phyloP scores from a whole-genome alignment of 805 yeast species.

The Metschnikowia noctiluminum region DNA sequence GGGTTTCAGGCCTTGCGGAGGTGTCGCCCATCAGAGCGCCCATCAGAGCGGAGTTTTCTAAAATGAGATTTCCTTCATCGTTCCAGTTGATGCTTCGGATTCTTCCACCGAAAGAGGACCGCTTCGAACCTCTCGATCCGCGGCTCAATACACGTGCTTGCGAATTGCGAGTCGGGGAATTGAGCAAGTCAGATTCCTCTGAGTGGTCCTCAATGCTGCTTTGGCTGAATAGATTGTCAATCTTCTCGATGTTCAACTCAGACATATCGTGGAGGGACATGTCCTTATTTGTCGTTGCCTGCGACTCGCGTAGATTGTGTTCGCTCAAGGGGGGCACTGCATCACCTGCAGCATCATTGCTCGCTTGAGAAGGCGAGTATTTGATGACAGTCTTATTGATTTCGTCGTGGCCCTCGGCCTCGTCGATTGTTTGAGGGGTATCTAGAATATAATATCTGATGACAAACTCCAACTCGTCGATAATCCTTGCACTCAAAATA shows the following conservation, averaged over 20 bases:
- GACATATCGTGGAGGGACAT: slow-evolving; percentile 37
- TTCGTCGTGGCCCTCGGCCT: slow-evolving; percentile 8
- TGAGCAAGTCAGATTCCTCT: too few species aligned
- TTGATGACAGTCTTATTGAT: not conserved
- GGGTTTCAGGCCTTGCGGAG: slow-evolving; percentile 14
- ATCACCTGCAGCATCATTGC: not conserved
- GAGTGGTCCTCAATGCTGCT: slow-evolving; percentile 7
- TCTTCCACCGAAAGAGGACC: slow-evolving; percentile 15
- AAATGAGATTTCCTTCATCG: slow-evolving; percentile 30
- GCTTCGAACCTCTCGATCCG: slow-evolving; percentile 2
- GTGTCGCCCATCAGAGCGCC: slow-evolving; percentile 12
- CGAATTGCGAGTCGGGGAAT: too few species aligned
- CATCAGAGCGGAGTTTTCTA: slow-evolving; percentile 22
- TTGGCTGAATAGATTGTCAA: slow-evolving; percentile 35
- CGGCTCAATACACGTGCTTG: too few species aligned
- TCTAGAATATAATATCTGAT: slow-evolving; percentile 40
- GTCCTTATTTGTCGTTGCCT: slow-evolving; percentile 8
- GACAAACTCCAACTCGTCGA: slow-evolving; percentile 62
- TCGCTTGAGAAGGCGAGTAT: too few species aligned
- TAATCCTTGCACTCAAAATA: slow-evolving; percentile 64
- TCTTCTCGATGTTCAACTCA: slow-evolving; percentile 36
- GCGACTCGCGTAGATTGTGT: not conserved
- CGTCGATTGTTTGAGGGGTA: slow-evolving; percentile 8
- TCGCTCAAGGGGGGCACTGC: not conserved
- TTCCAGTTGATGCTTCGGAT: slow-evolving; percentile 44